Base-by-base conservation (phyloP, 345 rosid genomes). In the Pelargonium nanum region DNA sequence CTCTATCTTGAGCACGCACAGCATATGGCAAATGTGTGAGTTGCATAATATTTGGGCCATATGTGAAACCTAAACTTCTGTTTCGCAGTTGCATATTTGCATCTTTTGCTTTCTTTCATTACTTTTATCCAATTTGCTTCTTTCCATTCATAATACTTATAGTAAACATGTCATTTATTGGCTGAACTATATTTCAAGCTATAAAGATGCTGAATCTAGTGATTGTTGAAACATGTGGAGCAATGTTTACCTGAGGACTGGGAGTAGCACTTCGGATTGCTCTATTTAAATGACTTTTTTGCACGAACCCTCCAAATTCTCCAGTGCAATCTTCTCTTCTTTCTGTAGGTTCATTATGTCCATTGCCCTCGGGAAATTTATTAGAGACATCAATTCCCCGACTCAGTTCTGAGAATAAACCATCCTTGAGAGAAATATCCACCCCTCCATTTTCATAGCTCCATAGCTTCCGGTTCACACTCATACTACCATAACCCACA, bases 361-460 rank as follows among this genome's bases (percentile, higher is more conserved):
- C 78, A 30, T 64, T 63, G 2, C 52, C 66, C 50, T 59, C 62
- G 40, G 72, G 69, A 60, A 72, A 78, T 69, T 84, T 68, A 70
- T 76, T 67, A 23, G 56, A 53, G 61, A 71, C 55, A 66, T 57
- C 65, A 71, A 65, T 77, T 70, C 82, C 83, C 1, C 57, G 64
- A 59, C 61, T 71, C 57, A 77, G 57, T 57, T 78, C 84, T 9
- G 87, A 75, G 77, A 88, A 86, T 68, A 90, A 66, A 26, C 89
- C 96, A 72, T 88, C 93, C 62, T 75, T 85, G 0, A 88, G 89
- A 24, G 85, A 88, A 22, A 86, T 73, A 64, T 84, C 85, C n/a
- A 84, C 75, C 12, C 75, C 83, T 64, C 81, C 85, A 66, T 83
- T 84, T 69, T 67, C 79, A 34, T 48, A 60, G 52, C 81, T 75